phyloP scores from a whole-genome alignment of 805 yeast genomes.

The Lipomyces sp. region DNA sequence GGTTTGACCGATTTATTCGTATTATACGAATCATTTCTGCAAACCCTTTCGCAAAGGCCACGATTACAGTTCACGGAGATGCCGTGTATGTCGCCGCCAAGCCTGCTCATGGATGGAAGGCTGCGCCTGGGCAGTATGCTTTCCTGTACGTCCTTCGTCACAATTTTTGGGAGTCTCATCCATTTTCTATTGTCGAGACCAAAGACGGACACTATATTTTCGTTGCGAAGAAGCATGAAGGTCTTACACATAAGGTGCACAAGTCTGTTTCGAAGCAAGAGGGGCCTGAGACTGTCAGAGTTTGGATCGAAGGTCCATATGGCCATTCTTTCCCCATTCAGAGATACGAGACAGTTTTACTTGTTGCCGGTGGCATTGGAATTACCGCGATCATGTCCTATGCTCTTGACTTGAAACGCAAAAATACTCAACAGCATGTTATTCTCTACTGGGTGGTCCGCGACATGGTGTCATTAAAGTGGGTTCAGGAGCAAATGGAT shows the following conservation, averaged over 20 bases:
- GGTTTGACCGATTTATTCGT: slow-evolving; percentile 59
- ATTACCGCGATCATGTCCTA: slow-evolving; percentile 56
- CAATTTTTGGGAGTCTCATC: slow-evolving; percentile 19
- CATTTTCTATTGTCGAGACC: slow-evolving; percentile 9
- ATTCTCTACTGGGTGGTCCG: slow-evolving; percentile 28
- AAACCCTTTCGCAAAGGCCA: slow-evolving; percentile 44
- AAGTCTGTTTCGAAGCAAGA: neutral
- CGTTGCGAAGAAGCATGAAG: slow-evolving; percentile 7
- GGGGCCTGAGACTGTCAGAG: neutral
- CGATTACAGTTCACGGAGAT: slow-evolving; percentile 30
- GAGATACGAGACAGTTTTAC: slow-evolving; percentile 46
- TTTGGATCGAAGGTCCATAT: slow-evolving; percentile 58
- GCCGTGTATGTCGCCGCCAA: slow-evolving; percentile 13
- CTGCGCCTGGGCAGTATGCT: slow-evolving; percentile 18
- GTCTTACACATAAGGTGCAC: slow-evolving; percentile 8
- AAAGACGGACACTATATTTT: slow-evolving; percentile 8
- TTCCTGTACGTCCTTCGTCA: slow-evolving; percentile 23
- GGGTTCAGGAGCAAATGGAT: slow-evolving; percentile 22
- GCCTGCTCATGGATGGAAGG: slow-evolving; percentile 3
- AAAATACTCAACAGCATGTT: slow-evolving; percentile 19
- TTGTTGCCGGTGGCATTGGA: slow-evolving; percentile 65
- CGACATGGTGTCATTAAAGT: slow-evolving; percentile 7
- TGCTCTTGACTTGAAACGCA: slow-evolving; percentile 36
- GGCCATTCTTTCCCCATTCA: slow-evolving; percentile 51
- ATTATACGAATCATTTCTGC: slow-evolving; percentile 52